Conservation (phyloP, 1,139 yeast genomes). For the Sugiyamaella xylanicola region DNA sequence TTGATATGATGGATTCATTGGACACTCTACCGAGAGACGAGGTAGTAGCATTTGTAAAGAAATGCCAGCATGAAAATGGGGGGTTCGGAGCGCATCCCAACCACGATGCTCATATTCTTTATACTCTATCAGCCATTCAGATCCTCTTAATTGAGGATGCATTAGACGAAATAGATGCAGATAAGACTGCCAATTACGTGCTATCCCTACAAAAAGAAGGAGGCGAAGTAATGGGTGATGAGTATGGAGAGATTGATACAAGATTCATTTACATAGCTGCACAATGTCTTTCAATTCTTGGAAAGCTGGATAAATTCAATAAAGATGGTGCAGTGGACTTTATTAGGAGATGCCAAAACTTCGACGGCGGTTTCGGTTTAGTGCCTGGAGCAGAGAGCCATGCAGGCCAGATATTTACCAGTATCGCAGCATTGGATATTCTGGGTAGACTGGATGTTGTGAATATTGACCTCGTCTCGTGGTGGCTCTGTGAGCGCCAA, state of each 20-base stretch:
- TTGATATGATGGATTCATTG: conserved; percentile 59
- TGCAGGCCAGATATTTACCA: conserved; percentile 86
- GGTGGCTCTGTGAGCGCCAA: conserved; percentile 94
- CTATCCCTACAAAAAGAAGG: conserved; percentile 64
- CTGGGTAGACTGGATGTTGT: conserved; percentile 58
- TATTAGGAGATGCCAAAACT: conserved; percentile 73
- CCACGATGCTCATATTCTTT: conserved; percentile 88
- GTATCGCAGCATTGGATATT: conserved; percentile 78
- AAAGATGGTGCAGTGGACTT: conserved; percentile 68
- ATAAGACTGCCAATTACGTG: conserved; percentile 52
- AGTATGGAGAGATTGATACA: conserved; percentile 90
- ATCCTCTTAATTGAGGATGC: conserved; percentile 68
- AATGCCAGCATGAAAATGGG: conserved; percentile 64
- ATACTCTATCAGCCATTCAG: conserved; percentile 87
- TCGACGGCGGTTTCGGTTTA: conserved; percentile 95
- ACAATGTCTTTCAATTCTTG: conserved; percentile 70
- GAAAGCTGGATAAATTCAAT: conserved; percentile 59
- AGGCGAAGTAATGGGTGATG: conserved; percentile 88
- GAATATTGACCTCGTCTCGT: conserved; percentile 54
- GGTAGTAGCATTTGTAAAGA: conserved; percentile 64
- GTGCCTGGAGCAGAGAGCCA: conserved; percentile 96
- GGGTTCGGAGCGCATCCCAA: conserved; percentile 90
- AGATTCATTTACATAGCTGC: conserved; percentile 85
- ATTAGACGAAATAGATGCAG: conserved; percentile 48
- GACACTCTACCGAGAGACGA: conserved; percentile 62